Base-by-base conservation (phyloP, 257 asterid species). In the Orobanche coerulescens region DNA sequence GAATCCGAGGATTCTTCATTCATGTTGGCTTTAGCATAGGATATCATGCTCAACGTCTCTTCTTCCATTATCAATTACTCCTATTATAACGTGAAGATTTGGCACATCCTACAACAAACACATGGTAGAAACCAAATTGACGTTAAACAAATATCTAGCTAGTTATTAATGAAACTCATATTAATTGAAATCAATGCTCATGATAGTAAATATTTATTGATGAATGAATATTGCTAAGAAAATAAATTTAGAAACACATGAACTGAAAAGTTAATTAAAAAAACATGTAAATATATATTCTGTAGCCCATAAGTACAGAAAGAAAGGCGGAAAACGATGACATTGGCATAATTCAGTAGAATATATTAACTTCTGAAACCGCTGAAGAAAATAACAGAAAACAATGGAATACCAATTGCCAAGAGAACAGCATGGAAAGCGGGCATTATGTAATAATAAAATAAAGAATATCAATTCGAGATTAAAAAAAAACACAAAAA, bases 1-100 rank as follows among this genome's bases (percentile, higher is more conserved):
- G 80, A 74, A 52, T 80, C 84, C 4, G 77, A 80, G 11, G 75
- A 70, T 55, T 80, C 83, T 14, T 58, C 70, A 1, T 64, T 66
- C 22, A 5, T 23, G 64, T 60, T 65, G 33, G 61, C 57, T 1
- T 69, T 78, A 25, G 70, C 43, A 2, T 48, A 58, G 4, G 83
- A 70, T 13, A 70, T 52, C 69, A 72, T 72, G 67, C 71, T 78
- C 28, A 71, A 5, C 61, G 64, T 67, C 61, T 67, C 79, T 53
- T 73, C 78, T 75, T 76, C 75, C 87, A 80, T n/a, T n/a, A n/a
- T n/a, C n/a, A n/a, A n/a, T n/a, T n/a, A n/a, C n/a, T n/a, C n/a
- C n/a, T n/a, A n/a, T 79, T 34, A 20, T 20, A 10, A 58, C 46
- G 65, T 58, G 61, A 42, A 63, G n/a, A 62, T 33, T 5, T 1